These are phyloP conservation scores for Neonectria magnoliae DNA, from an alignment of 2,329 filamentous ascomycete species.

Conservation along the genomic window DNA sequence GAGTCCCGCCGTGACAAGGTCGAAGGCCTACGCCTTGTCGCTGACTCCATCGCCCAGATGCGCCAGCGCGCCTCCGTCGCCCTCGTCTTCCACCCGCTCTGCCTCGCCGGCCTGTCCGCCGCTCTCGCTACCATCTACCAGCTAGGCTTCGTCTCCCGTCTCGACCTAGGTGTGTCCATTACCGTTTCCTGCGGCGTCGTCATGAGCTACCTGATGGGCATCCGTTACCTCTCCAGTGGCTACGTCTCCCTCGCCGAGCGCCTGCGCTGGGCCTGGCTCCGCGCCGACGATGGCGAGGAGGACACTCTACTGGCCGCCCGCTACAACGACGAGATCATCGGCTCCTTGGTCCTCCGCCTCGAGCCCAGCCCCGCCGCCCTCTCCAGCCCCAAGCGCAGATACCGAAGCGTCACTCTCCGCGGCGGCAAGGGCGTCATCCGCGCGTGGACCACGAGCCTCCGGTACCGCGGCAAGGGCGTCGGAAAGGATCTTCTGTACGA, in stretches of 20 bases:
- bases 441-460: conserved; percentile 81
- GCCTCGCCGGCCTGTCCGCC: conserved; percentile 58
- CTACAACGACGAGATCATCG: conserved; percentile 75
- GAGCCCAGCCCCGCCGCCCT: conserved; percentile 53
- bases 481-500: conserved; percentile 78
- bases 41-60: conserved; percentile 86
- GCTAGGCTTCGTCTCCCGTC: conserved; percentile 55
- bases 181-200: conserved; percentile 69
- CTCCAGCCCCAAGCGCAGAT: conserved; percentile 48
- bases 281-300: conserved; percentile 52
- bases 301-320: conserved; percentile 73
- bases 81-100: conserved; percentile 71
- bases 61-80: conserved; percentile 72
- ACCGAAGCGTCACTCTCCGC: conserved; percentile 53
- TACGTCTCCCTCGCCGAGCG: conserved; percentile 73
- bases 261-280: conserved; percentile 71
- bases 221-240: conserved; percentile 67
- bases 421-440: conserved; percentile 77
- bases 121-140: conserved; percentile 58
- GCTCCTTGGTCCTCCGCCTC: conserved; percentile 74
- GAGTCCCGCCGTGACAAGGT: conserved; percentile 68
- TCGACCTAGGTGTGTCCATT: conserved; percentile 64
- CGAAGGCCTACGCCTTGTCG: conserved; percentile 76
- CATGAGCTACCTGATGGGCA: conserved; percentile 70
- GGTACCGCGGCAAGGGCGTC: conserved; percentile 76